phyloP scores from a whole-genome alignment of 768 basidiomycete species.

The Macrolepiota dolichaula region DNA sequence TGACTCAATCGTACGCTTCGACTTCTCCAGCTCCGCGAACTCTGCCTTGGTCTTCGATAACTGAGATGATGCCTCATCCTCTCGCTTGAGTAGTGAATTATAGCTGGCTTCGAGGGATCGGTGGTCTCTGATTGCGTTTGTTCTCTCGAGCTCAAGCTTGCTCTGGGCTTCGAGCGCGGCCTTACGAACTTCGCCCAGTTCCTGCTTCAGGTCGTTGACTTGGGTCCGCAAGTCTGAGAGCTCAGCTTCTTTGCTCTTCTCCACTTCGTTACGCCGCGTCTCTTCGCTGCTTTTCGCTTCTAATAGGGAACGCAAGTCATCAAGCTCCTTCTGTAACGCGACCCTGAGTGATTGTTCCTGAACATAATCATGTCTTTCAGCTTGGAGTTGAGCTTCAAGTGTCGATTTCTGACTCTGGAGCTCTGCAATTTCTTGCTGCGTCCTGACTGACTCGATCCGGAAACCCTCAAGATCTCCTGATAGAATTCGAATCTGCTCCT shows the following conservation, averaged over 20 bases:
- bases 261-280: conserved; percentile 75
- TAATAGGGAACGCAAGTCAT: conserved; percentile 80
- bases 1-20: conserved; percentile 63
- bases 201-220: conserved; percentile 56
- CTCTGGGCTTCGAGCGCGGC: conserved; percentile 62
- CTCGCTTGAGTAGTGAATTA: conserved; percentile 58
- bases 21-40: conserved; percentile 62
- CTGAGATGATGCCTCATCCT: conserved; percentile 49
- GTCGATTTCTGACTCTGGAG: conserved; percentile 69
- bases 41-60: conserved; percentile 45
- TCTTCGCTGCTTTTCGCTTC: conserved; percentile 87
- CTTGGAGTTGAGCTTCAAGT: conserved; percentile 57
- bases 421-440: conserved; percentile 60
- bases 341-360: conserved; percentile 44
- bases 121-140: conserved; percentile 59
- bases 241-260: conserved; percentile 86
- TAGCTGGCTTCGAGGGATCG: conserved; percentile 57
- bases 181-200: conserved; percentile 64
- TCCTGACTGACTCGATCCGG: conserved; percentile 50
- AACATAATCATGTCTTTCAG: conserved; percentile 50
- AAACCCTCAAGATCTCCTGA: conserved; percentile 49
- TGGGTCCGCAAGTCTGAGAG: conserved; percentile 68
- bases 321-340: conserved; percentile 79
- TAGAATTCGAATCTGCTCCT: conserved; percentile 61
- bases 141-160: conserved; percentile 74